These are phyloP conservation scores for Coniochaeta sp. DNA, from an alignment of 2,329 filamentous ascomycete genomes.

Conservation along the genomic window DNA sequence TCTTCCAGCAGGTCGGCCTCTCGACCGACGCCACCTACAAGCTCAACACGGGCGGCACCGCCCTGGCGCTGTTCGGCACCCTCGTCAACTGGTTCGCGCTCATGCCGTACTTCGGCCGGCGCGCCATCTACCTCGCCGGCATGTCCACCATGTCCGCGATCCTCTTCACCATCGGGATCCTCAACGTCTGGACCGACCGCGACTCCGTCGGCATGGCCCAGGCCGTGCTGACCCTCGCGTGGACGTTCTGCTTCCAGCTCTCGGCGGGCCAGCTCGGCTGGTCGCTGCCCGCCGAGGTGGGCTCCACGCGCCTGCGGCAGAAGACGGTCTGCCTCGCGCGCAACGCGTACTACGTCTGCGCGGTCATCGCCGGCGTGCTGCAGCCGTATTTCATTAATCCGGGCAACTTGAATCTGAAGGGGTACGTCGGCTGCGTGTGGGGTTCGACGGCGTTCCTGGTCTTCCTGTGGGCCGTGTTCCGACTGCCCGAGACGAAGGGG, in stretches of 20 bases:
- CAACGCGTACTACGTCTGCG: constrained; percentile 18
- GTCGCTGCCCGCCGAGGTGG: constrained; percentile 24
- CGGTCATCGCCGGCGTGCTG: constrained; percentile 15
- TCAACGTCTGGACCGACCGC: constrained; percentile 2
- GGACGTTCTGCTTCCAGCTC: constrained; percentile 22
- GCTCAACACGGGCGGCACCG: neutral
- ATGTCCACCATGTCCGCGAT: constrained; percentile 6
- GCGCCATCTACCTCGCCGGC: constrained; percentile 11
- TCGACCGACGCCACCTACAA: neutral
- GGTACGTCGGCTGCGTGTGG: constrained; percentile 6
- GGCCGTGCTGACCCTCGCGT: constrained; percentile 7
- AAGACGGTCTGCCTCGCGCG: constrained; percentile 23
- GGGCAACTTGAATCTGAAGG: constrained; percentile 24
- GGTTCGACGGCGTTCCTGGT: neutral
- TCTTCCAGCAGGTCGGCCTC: constrained; percentile 1
- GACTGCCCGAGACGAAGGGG: neutral
- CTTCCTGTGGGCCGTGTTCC: neutral
- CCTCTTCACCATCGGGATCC: constrained; percentile 14
- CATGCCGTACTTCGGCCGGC: constrained; percentile 10
- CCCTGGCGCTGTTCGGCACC: constrained; percentile 8
- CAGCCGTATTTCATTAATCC: constrained; percentile 31
- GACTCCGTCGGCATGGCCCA: neutral
- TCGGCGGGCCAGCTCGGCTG: constrained; percentile 29
- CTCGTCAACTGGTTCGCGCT: constrained; percentile 7
- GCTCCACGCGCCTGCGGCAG: constrained; percentile 24